Evolutionary conservation across 1,284 basidiomycete genomes (phyloP).

Genomic region (Cerioporus squamosus): DNA sequence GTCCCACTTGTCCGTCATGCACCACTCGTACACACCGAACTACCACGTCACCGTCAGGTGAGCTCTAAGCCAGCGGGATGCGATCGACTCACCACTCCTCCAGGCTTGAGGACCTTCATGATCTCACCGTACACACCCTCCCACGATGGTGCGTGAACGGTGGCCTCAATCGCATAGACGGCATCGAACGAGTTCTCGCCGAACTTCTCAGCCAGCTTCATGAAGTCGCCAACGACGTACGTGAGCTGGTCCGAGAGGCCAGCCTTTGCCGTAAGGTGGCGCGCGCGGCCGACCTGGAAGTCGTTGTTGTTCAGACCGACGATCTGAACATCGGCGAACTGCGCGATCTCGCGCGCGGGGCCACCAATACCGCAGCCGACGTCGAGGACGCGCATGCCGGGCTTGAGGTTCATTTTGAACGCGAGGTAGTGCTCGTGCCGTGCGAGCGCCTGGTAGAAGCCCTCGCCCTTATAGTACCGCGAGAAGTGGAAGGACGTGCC

Average conservation of each 20-base stretch:
- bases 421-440: conserved; percentile 99
- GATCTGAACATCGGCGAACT: conserved; percentile 87
- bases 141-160: conserved; percentile 94
- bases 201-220: conserved; percentile 93
- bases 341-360: conserved; percentile 93
- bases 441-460: conserved; percentile 83
- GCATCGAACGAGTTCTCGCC: conserved; percentile 96
- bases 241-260: conserved; percentile 80
- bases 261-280: conserved; percentile 82
- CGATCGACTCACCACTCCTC: conserved; percentile 78
- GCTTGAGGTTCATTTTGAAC: conserved; percentile 78
- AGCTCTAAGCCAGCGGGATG: neutral
- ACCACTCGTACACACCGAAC: conserved; percentile 99
- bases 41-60: conserved; percentile 33
- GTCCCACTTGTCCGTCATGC: conserved; percentile 97
- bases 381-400: conserved; percentile 96
- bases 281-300: conserved; percentile 90
- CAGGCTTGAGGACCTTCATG: conserved; percentile 94
- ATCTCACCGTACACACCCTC: conserved; percentile 97
- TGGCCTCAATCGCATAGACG: conserved; percentile 98
- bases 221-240: conserved; percentile 94
- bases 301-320: conserved; percentile 97
- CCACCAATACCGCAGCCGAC: conserved; percentile 99
- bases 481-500: conserved; percentile 96
- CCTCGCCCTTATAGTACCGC: conserved; percentile 96